Evolutionary conservation across 192 early-diverging fungal genomes (phyloP), one percentile per base, ranked within the genome.

Genomic region (Coemansia aciculifera): DNA sequence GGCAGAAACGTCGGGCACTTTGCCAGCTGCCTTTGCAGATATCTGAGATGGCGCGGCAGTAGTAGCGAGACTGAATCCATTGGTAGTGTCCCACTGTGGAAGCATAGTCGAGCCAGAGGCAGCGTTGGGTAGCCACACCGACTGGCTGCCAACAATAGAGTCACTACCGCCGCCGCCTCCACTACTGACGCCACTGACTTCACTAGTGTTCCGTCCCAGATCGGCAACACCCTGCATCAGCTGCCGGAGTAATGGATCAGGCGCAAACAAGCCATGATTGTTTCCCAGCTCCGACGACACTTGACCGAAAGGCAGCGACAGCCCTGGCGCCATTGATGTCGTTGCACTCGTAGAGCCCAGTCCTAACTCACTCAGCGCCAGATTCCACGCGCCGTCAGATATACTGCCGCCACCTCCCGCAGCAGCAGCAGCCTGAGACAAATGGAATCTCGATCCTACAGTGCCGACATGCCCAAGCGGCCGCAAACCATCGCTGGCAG

Each of bases 171-270:
- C 24, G 24, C 51, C 24, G 51, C 23, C 51, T 6, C 51, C 23
- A 24, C 21, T 27, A 21, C 48, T 24, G 21, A 24, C 11, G 23
- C 48, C 51, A 31, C 15, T 54, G 51, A 27, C 24, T 10, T 27
- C 24, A 13, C 27, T 13, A 27, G 51, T 31, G 24, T 6, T 17
- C 54, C 13, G 54, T 15, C 68, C 51, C 24, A 69, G 61, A 63
- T 63, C 52, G 6, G 73, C 49, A 24, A 71, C 72, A 0, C 78
- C 72, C 19, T 71, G 66, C 21, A 80, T 71, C 32, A 75, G 59
- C 63, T 80, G 66, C 66, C 74, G 78, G n/a, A 80, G 57, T 9
- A 75, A 62, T 10, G 56, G 73, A 37, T 80, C 78, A 5, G 73
- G 62, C 59, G 73, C 56, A 40, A 79, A 48, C n/a, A 71, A 3